Conservation (phyloP, 192 early-diverging fungal species). For the Entomortierella beljakovae region DNA sequence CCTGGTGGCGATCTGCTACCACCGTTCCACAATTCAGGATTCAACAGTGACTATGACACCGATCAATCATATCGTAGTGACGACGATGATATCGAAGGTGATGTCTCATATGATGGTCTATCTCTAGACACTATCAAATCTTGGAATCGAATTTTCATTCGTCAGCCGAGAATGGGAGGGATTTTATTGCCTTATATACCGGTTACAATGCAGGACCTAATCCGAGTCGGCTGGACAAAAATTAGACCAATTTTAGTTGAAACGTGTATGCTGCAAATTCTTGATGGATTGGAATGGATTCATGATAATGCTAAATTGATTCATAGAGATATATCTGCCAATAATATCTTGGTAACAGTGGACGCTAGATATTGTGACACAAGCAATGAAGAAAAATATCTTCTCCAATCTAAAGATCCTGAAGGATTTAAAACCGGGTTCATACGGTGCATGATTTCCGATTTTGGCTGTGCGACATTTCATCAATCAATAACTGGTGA, state of each 20-base stretch:
- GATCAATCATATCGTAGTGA: constrained; percentile 1
- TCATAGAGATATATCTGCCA: constrained; percentile 42
- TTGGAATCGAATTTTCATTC: constrained; percentile 21
- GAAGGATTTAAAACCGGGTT: constrained; percentile 2
- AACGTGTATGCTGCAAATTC: constrained; percentile 41
- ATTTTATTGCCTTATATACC: constrained; percentile 31
- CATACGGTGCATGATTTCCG: constrained; percentile 44
- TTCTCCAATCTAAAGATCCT: too few species aligned
- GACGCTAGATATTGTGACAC: background rate
- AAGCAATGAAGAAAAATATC: background rate
- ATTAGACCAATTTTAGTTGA: constrained; percentile 25
- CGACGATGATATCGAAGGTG: background rate
- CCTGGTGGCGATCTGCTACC: background rate
- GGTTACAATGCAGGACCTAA: constrained; percentile 25
- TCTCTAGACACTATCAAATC: background rate
- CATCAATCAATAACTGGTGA: background rate
- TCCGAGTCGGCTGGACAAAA: constrained; percentile 38
- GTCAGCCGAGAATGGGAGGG: constrained; percentile 35
- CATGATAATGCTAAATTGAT: constrained; percentile 38
- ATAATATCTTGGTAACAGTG: constrained; percentile 34
- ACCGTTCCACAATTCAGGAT: constrained; percentile 15
- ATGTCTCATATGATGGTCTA: background rate
- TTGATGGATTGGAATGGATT: constrained; percentile 38
- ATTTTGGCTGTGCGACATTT: constrained; percentile 43
- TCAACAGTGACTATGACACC: constrained; percentile 25